Evolutionary conservation across 306 rosid species (phyloP).

Genomic region (Fagus sylvatica): DNA sequence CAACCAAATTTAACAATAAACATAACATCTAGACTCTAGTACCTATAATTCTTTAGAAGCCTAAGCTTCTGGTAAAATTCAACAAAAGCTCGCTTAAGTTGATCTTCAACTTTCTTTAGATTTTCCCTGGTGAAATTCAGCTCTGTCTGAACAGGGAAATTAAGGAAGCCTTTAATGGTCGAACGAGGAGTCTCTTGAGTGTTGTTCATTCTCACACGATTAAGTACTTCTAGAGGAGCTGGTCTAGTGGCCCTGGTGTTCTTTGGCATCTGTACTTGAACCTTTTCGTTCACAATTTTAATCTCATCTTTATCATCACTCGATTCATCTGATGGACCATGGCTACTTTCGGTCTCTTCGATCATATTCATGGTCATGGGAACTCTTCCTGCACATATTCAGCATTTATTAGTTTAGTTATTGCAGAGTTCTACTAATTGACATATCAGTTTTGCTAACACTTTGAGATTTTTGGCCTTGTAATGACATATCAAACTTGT

Average conservation of each 20-base stretch:
- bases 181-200: slow-evolving; percentile 59
- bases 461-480: too few species aligned
- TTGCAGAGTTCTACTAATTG: neutral
- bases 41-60: slow-evolving; percentile 66
- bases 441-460: too few species aligned
- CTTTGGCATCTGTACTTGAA: slow-evolving; percentile 15
- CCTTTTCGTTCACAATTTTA: slow-evolving; percentile 3
- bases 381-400: slow-evolving; percentile 37
- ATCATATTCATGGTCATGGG: slow-evolving; percentile 45
- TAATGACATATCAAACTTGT: too few species aligned
- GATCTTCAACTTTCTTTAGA: slow-evolving; percentile 52
- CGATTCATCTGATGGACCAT: slow-evolving; percentile 25
- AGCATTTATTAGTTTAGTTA: neutral
- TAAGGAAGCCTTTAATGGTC: slow-evolving; percentile 53
- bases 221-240: slow-evolving; percentile 52
- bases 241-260: slow-evolving; percentile 21
- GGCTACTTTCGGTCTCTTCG: slow-evolving; percentile 40
- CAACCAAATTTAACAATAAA: neutral
- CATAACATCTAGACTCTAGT: too few species aligned
- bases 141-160: slow-evolving; percentile 40
- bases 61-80: slow-evolving; percentile 68
- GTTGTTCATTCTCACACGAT: slow-evolving; percentile 49
- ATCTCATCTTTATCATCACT: slow-evolving; percentile 2
- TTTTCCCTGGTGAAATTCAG: slow-evolving; percentile 49
- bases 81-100: slow-evolving; percentile 49